Evolutionary conservation across 495 filamentous ascomycete species (phyloP).

Genomic region (Talaromyces adpressus): DNA sequence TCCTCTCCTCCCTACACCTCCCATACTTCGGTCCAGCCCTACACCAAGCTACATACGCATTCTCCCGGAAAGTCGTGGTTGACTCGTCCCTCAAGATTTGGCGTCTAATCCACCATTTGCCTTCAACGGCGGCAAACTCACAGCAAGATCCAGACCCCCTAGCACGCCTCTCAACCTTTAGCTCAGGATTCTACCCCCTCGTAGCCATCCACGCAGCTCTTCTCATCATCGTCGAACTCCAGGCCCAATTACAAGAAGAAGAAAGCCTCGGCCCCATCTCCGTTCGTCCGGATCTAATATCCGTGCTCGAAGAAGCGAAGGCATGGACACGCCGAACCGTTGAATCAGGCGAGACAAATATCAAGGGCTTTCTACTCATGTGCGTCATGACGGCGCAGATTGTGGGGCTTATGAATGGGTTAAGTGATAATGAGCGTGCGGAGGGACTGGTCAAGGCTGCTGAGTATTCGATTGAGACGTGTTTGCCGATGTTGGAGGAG

Average conservation of each 20-base stretch:
- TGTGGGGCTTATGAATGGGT: conserved; percentile 30
- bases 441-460: conserved; percentile 26
- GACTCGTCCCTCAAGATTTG: conserved; percentile 47
- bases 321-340: conserved; percentile 35
- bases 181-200: conserved; percentile 40
- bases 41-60: conserved; percentile 38
- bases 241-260: conserved; percentile 41
- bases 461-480: conserved; percentile 27
- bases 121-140: conserved; percentile 6
- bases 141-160: conserved; percentile 28
- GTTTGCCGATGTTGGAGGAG: conserved; percentile 24
- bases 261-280: conserved; percentile 33
- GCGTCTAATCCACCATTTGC: conserved; percentile 28
- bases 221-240: conserved; percentile 41
- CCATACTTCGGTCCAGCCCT: conserved; percentile 36
- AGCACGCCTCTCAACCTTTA: conserved; percentile 31
- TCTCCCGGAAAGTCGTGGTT: conserved; percentile 37
- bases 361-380: conserved; percentile 47
- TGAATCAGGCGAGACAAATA: conserved; percentile 46
- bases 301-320: conserved; percentile 37
- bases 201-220: conserved; percentile 33
- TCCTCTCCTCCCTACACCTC: conserved; percentile 40
- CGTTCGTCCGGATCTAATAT: conserved; percentile 40
- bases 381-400: conserved; percentile 35
- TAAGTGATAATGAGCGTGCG: conserved; percentile 23